These are phyloP conservation scores for Boletus sp. DNA, from an alignment of 1,284 basidiomycete genomes.

Conservation along the genomic window DNA sequence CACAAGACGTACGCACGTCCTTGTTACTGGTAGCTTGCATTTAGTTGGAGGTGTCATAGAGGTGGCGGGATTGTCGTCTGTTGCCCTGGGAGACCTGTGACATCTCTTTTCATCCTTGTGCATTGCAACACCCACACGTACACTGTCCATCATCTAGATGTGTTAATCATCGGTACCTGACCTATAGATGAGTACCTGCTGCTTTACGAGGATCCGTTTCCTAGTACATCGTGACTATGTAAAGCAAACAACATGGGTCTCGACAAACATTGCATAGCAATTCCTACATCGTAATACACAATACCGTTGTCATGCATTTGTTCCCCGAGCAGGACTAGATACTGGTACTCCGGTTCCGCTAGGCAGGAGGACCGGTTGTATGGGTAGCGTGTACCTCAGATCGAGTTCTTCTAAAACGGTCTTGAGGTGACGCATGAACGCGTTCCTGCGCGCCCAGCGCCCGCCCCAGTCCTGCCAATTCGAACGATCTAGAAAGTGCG, in stretches of 20 bases:
- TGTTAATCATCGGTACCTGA: slow-evolving; percentile 5
- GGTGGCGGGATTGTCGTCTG: slow-evolving; percentile 71
- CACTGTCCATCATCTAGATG: slow-evolving; percentile 2
- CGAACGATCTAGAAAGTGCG: slow-evolving; percentile 49
- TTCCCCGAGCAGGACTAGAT: background rate
- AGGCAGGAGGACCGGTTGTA: slow-evolving; percentile 66
- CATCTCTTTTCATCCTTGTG: slow-evolving; percentile 2
- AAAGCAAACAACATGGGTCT: background rate
- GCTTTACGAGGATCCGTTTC: slow-evolving; percentile 6
- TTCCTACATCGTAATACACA: no score
- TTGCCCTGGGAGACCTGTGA: slow-evolving; percentile 44
- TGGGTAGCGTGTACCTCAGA: slow-evolving; percentile 63
- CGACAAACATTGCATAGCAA: background rate
- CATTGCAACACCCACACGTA: background rate
- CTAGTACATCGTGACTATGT: background rate
- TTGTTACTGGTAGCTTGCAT: slow-evolving; percentile 92
- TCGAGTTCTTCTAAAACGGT: slow-evolving; percentile 67
- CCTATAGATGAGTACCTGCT: slow-evolving; percentile 6
- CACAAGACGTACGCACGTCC: slow-evolving; percentile 48
- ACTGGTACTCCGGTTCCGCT: slow-evolving; percentile 7
- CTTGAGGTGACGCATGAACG: slow-evolving; percentile 72
- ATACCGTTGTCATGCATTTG: background rate
- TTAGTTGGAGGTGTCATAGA: slow-evolving; percentile 94
- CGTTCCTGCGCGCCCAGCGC: slow-evolving; percentile 66
- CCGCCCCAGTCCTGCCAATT: slow-evolving; percentile 90